Evolutionary conservation across 108 stramenopile genomes (phyloP), one percentile per base, ranked within the genome.

Genomic region (Nannochloropsis gaditana): DNA sequence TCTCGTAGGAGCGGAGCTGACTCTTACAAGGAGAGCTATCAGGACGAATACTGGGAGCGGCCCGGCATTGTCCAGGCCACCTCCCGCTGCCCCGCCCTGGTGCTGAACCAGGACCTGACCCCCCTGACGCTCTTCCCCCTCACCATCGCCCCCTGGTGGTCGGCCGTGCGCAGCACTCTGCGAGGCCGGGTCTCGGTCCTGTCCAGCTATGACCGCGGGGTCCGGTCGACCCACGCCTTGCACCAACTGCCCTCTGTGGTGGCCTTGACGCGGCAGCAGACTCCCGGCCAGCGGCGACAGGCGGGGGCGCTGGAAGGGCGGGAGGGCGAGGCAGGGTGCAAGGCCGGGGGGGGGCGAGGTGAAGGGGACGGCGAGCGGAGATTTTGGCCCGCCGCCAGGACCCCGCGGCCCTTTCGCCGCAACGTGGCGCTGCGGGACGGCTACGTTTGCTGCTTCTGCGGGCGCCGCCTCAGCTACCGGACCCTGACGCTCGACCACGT

Each of bases 131-230:
- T 73, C 59, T 73, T 73, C 6, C 59, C 59, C 59, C 59, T 73
- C 59, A 73, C 59, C 59, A 73, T 73, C 59, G 59, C 59, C 19
- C 59, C 59, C 19, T 73, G 59, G 59, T 73, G 59, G 59, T 73
- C 59, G 15, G 59, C 59, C 2, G 8, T 73, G 3, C 59, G 59
- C 6, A 73, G 59, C n/a, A 73, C 59, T n/a, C 6, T 73, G 6
- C 59, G 59, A 15, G 59, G 59, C 2, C 3, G 59, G n/a, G 59
- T 73, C 4, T n/a, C 19, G 19, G 59, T 73, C 19, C n/a, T 73
- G 2, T 15, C 15, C 15, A 73, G 59, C n/a, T 73, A 73, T n/a
- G 59, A 73, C 59, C 15, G 59, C 19, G 19, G 59, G 59, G 59
- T 73, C 8, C 15, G 59, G 8, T 73, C 59, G 5, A 73, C 59